Conservation (phyloP, 2,329 filamentous ascomycete species). For the Colletotrichum sp. region DNA sequence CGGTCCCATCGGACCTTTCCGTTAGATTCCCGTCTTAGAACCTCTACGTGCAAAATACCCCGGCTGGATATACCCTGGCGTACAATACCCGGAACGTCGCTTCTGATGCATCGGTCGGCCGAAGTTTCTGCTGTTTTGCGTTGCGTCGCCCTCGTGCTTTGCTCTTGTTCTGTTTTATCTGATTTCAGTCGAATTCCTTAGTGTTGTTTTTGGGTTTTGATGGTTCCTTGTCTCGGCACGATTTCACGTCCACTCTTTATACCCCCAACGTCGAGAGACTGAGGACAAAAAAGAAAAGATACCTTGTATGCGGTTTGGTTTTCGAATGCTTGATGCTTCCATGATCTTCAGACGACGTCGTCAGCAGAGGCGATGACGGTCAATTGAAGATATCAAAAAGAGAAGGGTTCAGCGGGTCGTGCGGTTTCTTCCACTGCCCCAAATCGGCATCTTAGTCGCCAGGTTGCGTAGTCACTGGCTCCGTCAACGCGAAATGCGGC, state of each 20-base stretch:
- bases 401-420: neutral
- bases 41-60: slow-evolving; percentile 61
- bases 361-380: neutral
- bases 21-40: slow-evolving; percentile 67
- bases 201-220: slow-evolving; percentile 23
- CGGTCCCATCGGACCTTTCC: slow-evolving; percentile 87
- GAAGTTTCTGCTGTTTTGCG: slow-evolving; percentile 31
- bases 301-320: slow-evolving; percentile 18
- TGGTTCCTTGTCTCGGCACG: slow-evolving; percentile 22
- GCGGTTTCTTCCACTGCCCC: neutral
- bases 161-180: slow-evolving; percentile 27
- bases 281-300: slow-evolving; percentile 24
- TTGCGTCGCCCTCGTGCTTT: slow-evolving; percentile 28
- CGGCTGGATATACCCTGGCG: slow-evolving; percentile 72
- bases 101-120: slow-evolving; percentile 54
- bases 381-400: slow-evolving; percentile 11
- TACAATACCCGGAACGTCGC: slow-evolving; percentile 57
- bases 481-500: neutral
- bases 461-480: neutral
- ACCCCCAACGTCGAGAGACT: slow-evolving; percentile 21
- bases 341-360: neutral
- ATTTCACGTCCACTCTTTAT: slow-evolving; percentile 26
- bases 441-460: neutral
- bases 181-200: slow-evolving; percentile 14
- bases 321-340: neutral